Evolutionary conservation across 306 rosid species (phyloP).

Genomic region (Sicyos edulis): DNA sequence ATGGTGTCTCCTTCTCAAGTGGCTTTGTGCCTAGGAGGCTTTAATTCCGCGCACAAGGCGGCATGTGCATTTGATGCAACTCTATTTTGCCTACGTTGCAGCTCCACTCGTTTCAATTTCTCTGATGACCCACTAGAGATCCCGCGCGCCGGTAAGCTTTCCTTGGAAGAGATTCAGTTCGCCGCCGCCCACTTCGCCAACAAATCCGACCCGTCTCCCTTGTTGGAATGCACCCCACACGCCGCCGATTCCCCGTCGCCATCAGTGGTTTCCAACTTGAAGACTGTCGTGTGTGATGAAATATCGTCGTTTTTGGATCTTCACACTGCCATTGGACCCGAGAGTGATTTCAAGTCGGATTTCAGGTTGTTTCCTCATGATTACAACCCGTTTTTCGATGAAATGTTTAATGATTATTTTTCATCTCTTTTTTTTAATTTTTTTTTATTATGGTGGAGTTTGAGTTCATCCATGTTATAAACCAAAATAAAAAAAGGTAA

Average conservation of each 20-base stretch:
- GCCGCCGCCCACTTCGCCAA: conserved; percentile 63
- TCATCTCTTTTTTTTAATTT: conserved; percentile 16
- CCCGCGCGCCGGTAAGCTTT: conserved; percentile 32
- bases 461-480: too few relatives aligned
- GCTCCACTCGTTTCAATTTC: conserved; percentile 53
- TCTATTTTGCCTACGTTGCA: conserved; percentile 68
- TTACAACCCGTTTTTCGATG: conserved; percentile 41
- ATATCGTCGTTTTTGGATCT: conserved; percentile 24
- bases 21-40: too few relatives aligned
- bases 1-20: too few relatives aligned
- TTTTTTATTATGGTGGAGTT: too few relatives aligned
- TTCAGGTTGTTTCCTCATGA: conserved; percentile 45
- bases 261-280: conserved; percentile 38
- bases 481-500: too few relatives aligned
- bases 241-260: conserved; percentile 28
- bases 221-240: too few relatives aligned
- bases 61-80: conserved; percentile 94
- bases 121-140: conserved; percentile 58
- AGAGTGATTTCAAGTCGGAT: conserved; percentile 30
- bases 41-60: conserved; percentile 55
- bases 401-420: conserved; percentile 23
- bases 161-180: conserved; percentile 44
- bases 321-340: too few relatives aligned
- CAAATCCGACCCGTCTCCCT: conserved; percentile 27
- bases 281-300: conserved; percentile 17